phyloP scores from a whole-genome alignment of 148 eudicot species.

The Beta vulgaris region DNA sequence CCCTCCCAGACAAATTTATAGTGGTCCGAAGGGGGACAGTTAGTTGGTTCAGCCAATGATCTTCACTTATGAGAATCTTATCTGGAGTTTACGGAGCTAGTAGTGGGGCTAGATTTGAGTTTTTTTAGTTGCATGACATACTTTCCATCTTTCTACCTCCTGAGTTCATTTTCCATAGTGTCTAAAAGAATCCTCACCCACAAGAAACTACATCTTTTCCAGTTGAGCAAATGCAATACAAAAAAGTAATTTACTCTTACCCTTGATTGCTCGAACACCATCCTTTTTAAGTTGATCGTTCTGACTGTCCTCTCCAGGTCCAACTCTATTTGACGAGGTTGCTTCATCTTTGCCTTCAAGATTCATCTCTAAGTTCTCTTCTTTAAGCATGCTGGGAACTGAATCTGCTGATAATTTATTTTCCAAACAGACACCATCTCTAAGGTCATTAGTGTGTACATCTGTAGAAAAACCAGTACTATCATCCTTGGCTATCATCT shows the following conservation, averaged over 20 bases:
- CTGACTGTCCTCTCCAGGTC: conserved; percentile 39
- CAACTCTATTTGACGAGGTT: conserved; percentile 40
- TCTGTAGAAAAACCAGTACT: conserved; percentile 23
- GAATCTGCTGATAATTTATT: conserved; percentile 27
- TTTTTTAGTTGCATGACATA: neutral
- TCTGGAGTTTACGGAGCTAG: neutral
- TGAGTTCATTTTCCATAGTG: neutral
- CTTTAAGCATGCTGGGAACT: conserved; percentile 27
- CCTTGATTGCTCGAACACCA: conserved; percentile 44
- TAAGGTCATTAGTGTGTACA: conserved; percentile 25
- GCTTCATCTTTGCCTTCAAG: conserved; percentile 35
- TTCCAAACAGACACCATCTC: conserved; percentile 27
- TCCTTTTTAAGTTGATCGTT: conserved; percentile 40
- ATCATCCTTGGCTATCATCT: conserved; percentile 30
- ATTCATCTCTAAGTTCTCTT: conserved; percentile 36
- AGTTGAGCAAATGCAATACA: neutral
- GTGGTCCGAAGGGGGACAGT: neutral
- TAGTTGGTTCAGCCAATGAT: neutral
- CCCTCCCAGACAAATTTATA: neutral
- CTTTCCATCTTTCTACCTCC: neutral
- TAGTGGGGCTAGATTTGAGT: neutral
- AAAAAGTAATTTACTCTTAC: conserved; percentile 38
- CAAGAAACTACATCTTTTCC: neutral
- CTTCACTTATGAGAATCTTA: neutral
- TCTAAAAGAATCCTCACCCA: neutral